Percentiles rank a stretch among this genome's conserved stretches.
These are phyloP conservation scores for Fusarium avenaceum DNA, from an alignment of 2,329 filamentous ascomycete genomes.

Conservation along the genomic window DNA sequence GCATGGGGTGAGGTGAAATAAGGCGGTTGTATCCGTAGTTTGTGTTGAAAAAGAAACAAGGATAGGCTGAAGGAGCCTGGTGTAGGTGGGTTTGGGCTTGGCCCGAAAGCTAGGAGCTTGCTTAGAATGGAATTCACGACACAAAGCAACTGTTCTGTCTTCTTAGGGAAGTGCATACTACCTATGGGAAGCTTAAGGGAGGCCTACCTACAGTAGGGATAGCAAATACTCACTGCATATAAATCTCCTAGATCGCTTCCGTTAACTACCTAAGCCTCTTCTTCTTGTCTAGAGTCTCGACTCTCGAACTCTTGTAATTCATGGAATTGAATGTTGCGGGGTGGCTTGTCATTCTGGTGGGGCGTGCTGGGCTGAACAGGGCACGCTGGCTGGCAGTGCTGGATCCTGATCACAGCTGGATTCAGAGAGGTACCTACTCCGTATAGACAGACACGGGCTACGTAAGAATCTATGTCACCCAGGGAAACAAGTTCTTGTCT, in stretches of 20 bases:
- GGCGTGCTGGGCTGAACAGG: slow-evolving; percentile 31
- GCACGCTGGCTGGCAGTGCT: slow-evolving; percentile 1
- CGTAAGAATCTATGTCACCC: slow-evolving; percentile 7
- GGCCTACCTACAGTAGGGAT: too few relatives aligned
- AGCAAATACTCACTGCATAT: neutral
- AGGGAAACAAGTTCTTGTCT: slow-evolving; percentile 29
- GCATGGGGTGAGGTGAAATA: slow-evolving; percentile 34
- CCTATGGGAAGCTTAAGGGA: too few relatives aligned
- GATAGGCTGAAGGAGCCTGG: slow-evolving; percentile 21
- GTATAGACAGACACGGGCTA: neutral
- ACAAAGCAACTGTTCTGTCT: slow-evolving; percentile 22
- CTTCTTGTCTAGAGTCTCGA: neutral
- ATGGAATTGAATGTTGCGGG: slow-evolving; percentile 39
- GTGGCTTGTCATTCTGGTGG: slow-evolving; percentile 45
- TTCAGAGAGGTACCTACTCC: neutral
- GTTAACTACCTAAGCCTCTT: slow-evolving; percentile 18
- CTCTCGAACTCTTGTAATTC: slow-evolving; percentile 16
- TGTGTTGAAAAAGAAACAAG: slow-evolving; percentile 23
- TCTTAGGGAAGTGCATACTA: neutral
- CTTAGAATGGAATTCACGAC: slow-evolving; percentile 38
- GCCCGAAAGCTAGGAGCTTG: slow-evolving; percentile 29
- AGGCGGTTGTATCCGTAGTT: slow-evolving; percentile 6
- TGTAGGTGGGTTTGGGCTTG: slow-evolving; percentile 34
- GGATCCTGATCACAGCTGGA: slow-evolving; percentile 7
- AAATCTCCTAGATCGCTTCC: slow-evolving; percentile 21